A percentile compares a stretch with the other conserved stretches of the same genome.
These are phyloP conservation scores for Medicago ruthenica DNA, from an alignment of 306 rosid genomes.

Conservation along the genomic window DNA sequence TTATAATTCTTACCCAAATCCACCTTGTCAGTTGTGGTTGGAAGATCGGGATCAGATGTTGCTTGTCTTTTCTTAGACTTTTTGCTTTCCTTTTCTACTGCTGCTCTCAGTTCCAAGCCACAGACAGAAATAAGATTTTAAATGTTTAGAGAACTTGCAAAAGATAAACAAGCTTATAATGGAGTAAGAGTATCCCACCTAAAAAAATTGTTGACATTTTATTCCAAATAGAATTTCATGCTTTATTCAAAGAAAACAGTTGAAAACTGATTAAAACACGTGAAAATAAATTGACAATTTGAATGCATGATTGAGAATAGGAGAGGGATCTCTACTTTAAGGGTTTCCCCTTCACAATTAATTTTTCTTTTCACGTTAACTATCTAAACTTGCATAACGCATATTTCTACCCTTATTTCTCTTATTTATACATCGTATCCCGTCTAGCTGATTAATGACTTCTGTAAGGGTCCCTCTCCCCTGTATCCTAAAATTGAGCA, in stretches of 20 bases:
- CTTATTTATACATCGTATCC: neutral
- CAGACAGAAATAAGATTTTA: constrained; percentile 11
- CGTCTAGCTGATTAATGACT: neutral
- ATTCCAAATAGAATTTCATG: constrained; percentile 20
- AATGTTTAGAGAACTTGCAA: constrained; percentile 32
- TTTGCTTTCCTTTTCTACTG: constrained; percentile 42
- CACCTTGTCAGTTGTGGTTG: constrained; percentile 35
- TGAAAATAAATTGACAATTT: neutral
- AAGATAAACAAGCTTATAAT: neutral
- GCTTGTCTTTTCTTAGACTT: constrained; percentile 48
- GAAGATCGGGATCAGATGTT: constrained; percentile 49
- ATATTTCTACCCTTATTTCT: neutral
- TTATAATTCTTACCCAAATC: constrained; percentile 49
- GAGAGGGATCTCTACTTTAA: too few relatives aligned
- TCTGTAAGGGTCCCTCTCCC: neutral
- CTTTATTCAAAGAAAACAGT: neutral
- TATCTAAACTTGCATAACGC: neutral
- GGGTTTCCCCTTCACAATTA: too few relatives aligned
- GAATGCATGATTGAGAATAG: neutral
- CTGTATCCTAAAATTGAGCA: constrained; percentile 11
- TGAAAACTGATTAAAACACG: constrained; percentile 10
- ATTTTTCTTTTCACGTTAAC: neutral
- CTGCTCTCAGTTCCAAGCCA: constrained; percentile 26
- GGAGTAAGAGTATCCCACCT: neutral
- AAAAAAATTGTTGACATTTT: constrained; percentile 3